Conservation (phyloP, 371 early-diverging fungal species). For the Blastocladiella emersonii region DNA sequence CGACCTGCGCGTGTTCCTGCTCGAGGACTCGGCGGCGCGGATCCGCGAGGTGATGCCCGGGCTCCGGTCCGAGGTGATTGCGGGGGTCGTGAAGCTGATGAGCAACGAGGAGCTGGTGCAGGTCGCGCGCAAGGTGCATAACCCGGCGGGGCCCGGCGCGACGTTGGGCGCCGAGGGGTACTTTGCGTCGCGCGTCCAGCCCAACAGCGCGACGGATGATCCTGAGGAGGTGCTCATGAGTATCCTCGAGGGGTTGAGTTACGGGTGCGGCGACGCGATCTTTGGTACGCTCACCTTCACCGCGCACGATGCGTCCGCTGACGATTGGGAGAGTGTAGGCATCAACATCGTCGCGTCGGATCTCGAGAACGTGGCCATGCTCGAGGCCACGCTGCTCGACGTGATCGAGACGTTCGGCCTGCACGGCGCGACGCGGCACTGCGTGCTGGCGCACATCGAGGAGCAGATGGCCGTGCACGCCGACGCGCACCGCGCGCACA, state of each 20-base stretch:
- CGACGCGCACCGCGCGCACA: neutral
- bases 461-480: slow-evolving; percentile 8
- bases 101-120: neutral
- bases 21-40: neutral
- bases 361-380: neutral
- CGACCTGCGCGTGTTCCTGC: slow-evolving; percentile 1
- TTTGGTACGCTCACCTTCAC: no score
- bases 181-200: slow-evolving; percentile 4
- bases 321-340: no score
- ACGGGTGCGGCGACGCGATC: neutral
- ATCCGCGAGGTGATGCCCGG: slow-evolving; percentile 1
- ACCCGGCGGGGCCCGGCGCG: neutral
- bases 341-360: slow-evolving; percentile 5
- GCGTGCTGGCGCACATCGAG: slow-evolving; percentile 6
- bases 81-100: slow-evolving; percentile 7
- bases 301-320: no score
- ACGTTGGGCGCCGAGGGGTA: neutral
- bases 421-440: neutral
- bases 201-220: slow-evolving; percentile 4
- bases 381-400: slow-evolving; percentile 1
- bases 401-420: slow-evolving; percentile 4
- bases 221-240: slow-evolving; percentile 4
- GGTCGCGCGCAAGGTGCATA: neutral
- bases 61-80: slow-evolving; percentile 4
- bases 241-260: slow-evolving; percentile 3